A percentile compares a stretch with the other conserved stretches of the same genome.
Conservation (phyloP, 1,284 basidiomycete species). For the Inonotus hispidus region DNA sequence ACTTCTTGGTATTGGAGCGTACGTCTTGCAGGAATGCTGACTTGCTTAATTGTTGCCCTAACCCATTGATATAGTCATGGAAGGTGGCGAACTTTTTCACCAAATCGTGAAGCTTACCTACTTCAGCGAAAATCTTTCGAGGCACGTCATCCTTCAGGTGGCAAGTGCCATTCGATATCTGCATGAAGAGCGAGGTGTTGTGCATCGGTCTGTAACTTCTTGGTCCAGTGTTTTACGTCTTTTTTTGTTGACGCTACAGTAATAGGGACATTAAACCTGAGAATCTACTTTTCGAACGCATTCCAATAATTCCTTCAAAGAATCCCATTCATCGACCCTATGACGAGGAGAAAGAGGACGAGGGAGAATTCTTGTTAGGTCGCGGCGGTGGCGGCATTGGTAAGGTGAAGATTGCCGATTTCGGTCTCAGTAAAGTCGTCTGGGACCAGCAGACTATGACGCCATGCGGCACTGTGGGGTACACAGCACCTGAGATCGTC, state of each 20-base stretch:
- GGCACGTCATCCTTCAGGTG: constrained; percentile 97
- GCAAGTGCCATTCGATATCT: constrained; percentile 94
- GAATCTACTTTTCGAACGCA: constrained; percentile 92
- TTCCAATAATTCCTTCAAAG: constrained; percentile 89
- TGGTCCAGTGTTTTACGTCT: not conserved
- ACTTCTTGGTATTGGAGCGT: constrained; percentile 94
- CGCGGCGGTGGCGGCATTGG: constrained; percentile 97
- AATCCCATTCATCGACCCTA: constrained; percentile 77
- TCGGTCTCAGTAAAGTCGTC: constrained; percentile 96
- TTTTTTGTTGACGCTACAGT: not conserved
- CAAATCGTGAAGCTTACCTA: constrained; percentile 99
- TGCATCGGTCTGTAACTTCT: constrained; percentile 64
- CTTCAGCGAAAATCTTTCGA: constrained; percentile 91
- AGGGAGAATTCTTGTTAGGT: constrained; percentile 91
- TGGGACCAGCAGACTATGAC: constrained; percentile 99
- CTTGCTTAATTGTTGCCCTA: not conserved
- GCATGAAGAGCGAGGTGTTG: constrained; percentile 97
- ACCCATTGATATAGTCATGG: constrained; percentile 64
- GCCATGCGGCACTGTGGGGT: constrained; percentile 98
- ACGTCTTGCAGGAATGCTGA: constrained; percentile 28
- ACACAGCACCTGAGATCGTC: constrained; percentile 99
- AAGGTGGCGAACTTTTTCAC: constrained; percentile 98
- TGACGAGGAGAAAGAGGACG: constrained; percentile 98
- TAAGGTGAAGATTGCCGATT: constrained; percentile 98
- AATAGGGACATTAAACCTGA: constrained; percentile 94